Evolutionary conservation across 495 filamentous ascomycete genomes (phyloP), one percentile per base, ranked within the genome.

Genomic region (Xylaria sp.): DNA sequence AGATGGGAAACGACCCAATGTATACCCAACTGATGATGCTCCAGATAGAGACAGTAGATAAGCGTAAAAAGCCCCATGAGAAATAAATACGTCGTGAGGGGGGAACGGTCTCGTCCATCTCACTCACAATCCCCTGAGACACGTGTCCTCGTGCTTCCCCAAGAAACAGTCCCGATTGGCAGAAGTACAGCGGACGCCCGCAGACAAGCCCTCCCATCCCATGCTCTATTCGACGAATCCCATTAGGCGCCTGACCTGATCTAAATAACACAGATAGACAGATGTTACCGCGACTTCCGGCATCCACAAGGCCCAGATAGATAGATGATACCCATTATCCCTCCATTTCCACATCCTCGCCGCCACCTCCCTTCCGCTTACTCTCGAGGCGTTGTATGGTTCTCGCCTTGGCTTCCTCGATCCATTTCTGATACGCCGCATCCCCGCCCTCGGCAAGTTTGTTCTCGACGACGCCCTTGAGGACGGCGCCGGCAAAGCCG

Each of bases 401-500:
- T 84, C 90, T 92, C 72, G 82, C 82, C 85, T 90, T 92, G 19
- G 90, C 93, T 15, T 87, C 87, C 69, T 90, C 89, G n/a, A 97
- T 84, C 97, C 94, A 97, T 77, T 88, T 84, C 7, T 89, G 85
- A 79, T 93, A 97, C 57, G 82, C 87, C n/a, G 82, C 89, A 29
- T 88, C 85, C 1, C 68, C 58, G 8, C 87, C 90, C 72, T 87
- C 82, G 72, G 83, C 82, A 64, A 97, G 74, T 83, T 97, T 97
- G 72, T 77, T 72, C 72, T 81, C 83, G 50, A 93, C 91, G 37
- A 98, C 94, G 29, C 89, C 93, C 85, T 95, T 96, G 74, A 97
- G 80, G 63, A 97, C 85, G 86, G 98, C 96, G 53, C 93, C 93
- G 65, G 94, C 91, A 78, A 99, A 97, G 0, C 94, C 97, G 21